A percentile compares a stretch with the other conserved stretches of the same genome.
These are phyloP conservation scores for Coniochaeta pulveracea DNA, from an alignment of 2,329 filamentous ascomycete species.

Conservation along the genomic window DNA sequence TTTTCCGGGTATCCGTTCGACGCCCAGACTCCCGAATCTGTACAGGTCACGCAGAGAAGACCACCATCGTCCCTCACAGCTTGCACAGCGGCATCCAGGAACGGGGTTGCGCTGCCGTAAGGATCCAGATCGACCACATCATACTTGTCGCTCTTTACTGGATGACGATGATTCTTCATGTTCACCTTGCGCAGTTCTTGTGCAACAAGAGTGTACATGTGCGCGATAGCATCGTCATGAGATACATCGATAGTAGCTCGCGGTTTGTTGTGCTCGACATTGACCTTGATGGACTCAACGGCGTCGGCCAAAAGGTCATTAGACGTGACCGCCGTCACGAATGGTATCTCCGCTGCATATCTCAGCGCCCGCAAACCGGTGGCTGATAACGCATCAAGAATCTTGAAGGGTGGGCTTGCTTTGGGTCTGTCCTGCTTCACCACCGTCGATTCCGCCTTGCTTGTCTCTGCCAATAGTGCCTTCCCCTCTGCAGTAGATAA, in stretches of 20 bases:
- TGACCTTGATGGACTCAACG: conserved; percentile 69
- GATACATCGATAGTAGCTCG: conserved; percentile 59
- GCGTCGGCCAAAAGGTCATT: conserved; percentile 80
- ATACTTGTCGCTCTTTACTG: conserved; percentile 45
- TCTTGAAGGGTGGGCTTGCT: conserved; percentile 49
- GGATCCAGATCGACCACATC: conserved; percentile 96
- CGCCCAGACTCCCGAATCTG: conserved; percentile 89
- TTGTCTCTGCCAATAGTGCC: conserved; percentile 2
- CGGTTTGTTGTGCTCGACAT: conserved; percentile 74
- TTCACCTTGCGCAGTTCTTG: conserved; percentile 33
- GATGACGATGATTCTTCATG: conserved; percentile 23
- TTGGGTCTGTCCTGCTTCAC: conserved; percentile 13
- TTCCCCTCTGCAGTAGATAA: conserved; percentile 2
- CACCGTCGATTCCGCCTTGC: background rate
- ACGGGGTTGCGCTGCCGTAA: conserved; percentile 86
- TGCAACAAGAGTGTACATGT: conserved; percentile 73
- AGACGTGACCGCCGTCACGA: conserved; percentile 69
- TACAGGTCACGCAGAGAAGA: conserved; percentile 89
- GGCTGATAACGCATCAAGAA: conserved; percentile 89
- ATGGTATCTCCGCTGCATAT: conserved; percentile 85
- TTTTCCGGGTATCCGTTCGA: conserved; percentile 93
- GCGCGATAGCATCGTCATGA: conserved; percentile 72
- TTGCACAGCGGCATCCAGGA: conserved; percentile 84
- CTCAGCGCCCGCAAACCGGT: conserved; percentile 84
- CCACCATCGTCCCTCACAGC: conserved; percentile 75